These are phyloP conservation scores for Colletotrichum agaves DNA, from an alignment of 2,329 filamentous ascomycete species.

Conservation along the genomic window DNA sequence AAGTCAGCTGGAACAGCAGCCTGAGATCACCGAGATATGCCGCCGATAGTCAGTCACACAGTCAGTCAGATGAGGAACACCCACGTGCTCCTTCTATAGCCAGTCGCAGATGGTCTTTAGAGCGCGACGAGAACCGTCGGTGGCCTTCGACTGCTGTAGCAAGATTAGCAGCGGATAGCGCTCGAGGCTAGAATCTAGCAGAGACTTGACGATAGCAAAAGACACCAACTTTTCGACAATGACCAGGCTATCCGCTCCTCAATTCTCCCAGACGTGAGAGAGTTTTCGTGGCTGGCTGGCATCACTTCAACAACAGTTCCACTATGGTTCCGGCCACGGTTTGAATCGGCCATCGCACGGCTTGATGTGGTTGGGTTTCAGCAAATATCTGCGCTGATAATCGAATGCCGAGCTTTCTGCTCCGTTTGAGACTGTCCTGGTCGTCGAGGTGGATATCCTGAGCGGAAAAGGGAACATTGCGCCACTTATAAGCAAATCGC, in stretches of 20 bases:
- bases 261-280: slow-evolving; percentile 48
- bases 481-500: too few relatives aligned
- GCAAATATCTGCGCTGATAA: neutral
- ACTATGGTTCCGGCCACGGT: slow-evolving; percentile 6
- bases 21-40: slow-evolving; percentile 37
- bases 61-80: slow-evolving; percentile 35
- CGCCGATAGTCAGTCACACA: slow-evolving; percentile 39
- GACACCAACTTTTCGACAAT: slow-evolving; percentile 59
- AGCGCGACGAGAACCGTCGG: slow-evolving; percentile 50
- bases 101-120: slow-evolving; percentile 58
- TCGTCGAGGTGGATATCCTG: neutral
- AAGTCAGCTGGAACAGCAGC: slow-evolving; percentile 37
- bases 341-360: slow-evolving; percentile 18
- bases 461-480: neutral
- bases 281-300: slow-evolving; percentile 44
- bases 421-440: slow-evolving; percentile 1
- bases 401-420: neutral
- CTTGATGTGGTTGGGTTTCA: slow-evolving; percentile 13
- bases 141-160: slow-evolving; percentile 62
- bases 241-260: slow-evolving; percentile 56
- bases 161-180: slow-evolving; percentile 68
- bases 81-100: slow-evolving; percentile 54
- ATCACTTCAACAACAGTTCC: slow-evolving; percentile 27
- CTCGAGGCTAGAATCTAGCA: slow-evolving; percentile 74
- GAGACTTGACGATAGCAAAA: slow-evolving; percentile 79